Conservation (phyloP, 1,139 yeast species). For the Debaryomycetaceae sp. region DNA sequence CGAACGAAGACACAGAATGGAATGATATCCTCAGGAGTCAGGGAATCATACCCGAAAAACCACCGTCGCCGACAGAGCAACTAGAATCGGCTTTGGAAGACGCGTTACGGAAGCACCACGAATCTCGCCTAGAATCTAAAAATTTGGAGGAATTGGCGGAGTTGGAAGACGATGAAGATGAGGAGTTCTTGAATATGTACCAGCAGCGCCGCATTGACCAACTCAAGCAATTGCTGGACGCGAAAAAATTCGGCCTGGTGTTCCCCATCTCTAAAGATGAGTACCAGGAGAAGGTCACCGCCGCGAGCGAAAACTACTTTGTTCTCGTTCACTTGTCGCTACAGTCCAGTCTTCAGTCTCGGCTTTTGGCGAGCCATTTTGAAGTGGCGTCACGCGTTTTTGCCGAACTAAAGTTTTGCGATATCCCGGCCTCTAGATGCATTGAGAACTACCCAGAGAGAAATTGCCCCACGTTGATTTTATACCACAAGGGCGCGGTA, state of each 20-base stretch:
- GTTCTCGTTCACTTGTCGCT: slow-evolving; percentile 75
- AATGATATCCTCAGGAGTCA: slow-evolving; percentile 84
- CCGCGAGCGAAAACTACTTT: slow-evolving; percentile 48
- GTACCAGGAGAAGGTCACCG: slow-evolving; percentile 75
- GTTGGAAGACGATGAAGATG: slow-evolving; percentile 72
- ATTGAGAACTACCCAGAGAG: slow-evolving; percentile 84
- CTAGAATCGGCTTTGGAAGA: slow-evolving; percentile 82
- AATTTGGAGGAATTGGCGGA: slow-evolving; percentile 73
- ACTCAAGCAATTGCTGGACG: slow-evolving; percentile 46
- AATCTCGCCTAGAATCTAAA: slow-evolving; percentile 61
- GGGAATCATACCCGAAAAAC: slow-evolving; percentile 86
- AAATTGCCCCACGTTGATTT: slow-evolving; percentile 82
- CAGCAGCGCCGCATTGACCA: slow-evolving; percentile 69
- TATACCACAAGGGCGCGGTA: slow-evolving; percentile 69
- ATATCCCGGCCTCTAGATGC: slow-evolving; percentile 80
- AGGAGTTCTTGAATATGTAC: slow-evolving; percentile 61
- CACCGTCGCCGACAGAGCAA: slow-evolving; percentile 81
- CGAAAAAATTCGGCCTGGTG: slow-evolving; percentile 67
- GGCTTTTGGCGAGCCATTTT: slow-evolving; percentile 52
- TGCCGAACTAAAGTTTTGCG: slow-evolving; percentile 83
- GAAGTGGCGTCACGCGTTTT: slow-evolving; percentile 42
- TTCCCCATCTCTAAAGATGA: slow-evolving; percentile 76
- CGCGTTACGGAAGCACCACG: slow-evolving; percentile 67
- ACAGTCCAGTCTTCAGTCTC: slow-evolving; percentile 61
- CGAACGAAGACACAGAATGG: slow-evolving; percentile 97